phyloP scores from a whole-genome alignment of 768 basidiomycete genomes.

The Trametopsis cervina region DNA sequence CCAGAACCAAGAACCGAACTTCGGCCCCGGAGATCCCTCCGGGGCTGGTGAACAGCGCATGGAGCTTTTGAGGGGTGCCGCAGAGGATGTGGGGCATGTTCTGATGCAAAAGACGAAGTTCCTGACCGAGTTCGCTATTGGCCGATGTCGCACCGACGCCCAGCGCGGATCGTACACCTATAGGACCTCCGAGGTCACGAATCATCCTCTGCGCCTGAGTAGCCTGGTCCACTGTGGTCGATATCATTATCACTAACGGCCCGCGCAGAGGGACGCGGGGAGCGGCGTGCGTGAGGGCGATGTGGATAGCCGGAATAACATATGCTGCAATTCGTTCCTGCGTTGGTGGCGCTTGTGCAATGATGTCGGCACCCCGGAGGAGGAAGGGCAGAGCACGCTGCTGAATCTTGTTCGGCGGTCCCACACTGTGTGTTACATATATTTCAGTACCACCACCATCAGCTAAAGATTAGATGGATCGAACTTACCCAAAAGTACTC shows the following conservation, averaged over 20 bases:
- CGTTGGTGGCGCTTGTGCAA: slow-evolving; percentile 97
- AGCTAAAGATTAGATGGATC: not conserved
- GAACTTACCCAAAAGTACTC: slow-evolving; percentile 84
- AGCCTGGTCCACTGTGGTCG: slow-evolving; percentile 97
- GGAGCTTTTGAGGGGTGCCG: slow-evolving; percentile 94
- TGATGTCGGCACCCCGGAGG: slow-evolving; percentile 90
- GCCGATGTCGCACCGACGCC: slow-evolving; percentile 74
- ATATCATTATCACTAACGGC: slow-evolving; percentile 87
- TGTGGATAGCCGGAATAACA: slow-evolving; percentile 85
- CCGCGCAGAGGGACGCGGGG: slow-evolving; percentile 60
- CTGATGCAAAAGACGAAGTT: slow-evolving; percentile 78
- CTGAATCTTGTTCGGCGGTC: slow-evolving; percentile 98
- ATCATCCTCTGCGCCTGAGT: slow-evolving; percentile 96
- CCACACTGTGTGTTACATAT: slow-evolving; percentile 49
- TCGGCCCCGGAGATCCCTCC: slow-evolving; percentile 76
- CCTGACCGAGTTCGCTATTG: slow-evolving; percentile 57
- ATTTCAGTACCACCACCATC: slow-evolving; percentile 3
- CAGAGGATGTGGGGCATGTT: slow-evolving; percentile 94
- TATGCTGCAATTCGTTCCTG: slow-evolving; percentile 98
- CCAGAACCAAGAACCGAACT: slow-evolving; percentile 89
- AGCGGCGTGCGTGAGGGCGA: slow-evolving; percentile 60
- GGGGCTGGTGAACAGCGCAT: slow-evolving; percentile 80
- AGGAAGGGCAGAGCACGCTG: slow-evolving; percentile 95
- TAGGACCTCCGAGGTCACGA: slow-evolving; percentile 87
- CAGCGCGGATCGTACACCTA: slow-evolving; percentile 86